Percentiles rank a stretch among this genome's conserved stretches.
Evolutionary conservation across 768 basidiomycete species (phyloP).

Genomic region (Termitomyces sp.): DNA sequence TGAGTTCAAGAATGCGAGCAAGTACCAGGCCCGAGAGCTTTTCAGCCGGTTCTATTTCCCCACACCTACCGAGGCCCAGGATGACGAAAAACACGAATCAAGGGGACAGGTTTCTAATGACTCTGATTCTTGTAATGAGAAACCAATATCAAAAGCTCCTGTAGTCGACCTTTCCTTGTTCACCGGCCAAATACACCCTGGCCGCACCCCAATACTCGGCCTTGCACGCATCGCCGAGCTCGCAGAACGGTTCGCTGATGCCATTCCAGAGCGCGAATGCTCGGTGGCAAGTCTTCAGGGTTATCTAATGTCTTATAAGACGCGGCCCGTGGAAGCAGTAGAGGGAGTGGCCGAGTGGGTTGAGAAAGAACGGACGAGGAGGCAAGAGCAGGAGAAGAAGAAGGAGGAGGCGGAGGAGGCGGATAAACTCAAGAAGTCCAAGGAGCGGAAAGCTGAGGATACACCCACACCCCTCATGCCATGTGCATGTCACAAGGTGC

Average conservation of each 20-base stretch:
- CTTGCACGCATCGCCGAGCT: slow-evolving; percentile 30
- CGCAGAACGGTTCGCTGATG: slow-evolving; percentile 44
- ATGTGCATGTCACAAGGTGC: neutral
- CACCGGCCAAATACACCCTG: slow-evolving; percentile 22
- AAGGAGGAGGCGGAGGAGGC: too few species aligned
- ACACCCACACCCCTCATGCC: neutral
- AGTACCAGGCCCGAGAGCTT: slow-evolving; percentile 52
- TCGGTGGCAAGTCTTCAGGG: slow-evolving; percentile 37
- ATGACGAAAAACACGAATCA: neutral
- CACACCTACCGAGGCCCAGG: slow-evolving; percentile 11
- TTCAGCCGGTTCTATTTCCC: slow-evolving; percentile 60
- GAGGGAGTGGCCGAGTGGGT: slow-evolving; percentile 37
- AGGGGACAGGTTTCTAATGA: neutral
- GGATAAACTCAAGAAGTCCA: slow-evolving; percentile 26
- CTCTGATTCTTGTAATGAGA: neutral
- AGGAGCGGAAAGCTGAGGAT: neutral
- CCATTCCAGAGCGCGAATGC: slow-evolving; percentile 33
- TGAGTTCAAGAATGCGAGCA: slow-evolving; percentile 59
- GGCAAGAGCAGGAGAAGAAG: slow-evolving; percentile 15
- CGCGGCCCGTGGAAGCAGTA: slow-evolving; percentile 46
- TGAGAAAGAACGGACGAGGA: slow-evolving; percentile 28
- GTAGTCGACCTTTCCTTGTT: neutral
- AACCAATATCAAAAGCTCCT: neutral
- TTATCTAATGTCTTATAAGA: slow-evolving; percentile 60
- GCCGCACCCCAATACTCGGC: slow-evolving; percentile 31